These are phyloP conservation scores for Boletus albobrunnescens DNA, from an alignment of 1,284 basidiomycete genomes.

Conservation along the genomic window DNA sequence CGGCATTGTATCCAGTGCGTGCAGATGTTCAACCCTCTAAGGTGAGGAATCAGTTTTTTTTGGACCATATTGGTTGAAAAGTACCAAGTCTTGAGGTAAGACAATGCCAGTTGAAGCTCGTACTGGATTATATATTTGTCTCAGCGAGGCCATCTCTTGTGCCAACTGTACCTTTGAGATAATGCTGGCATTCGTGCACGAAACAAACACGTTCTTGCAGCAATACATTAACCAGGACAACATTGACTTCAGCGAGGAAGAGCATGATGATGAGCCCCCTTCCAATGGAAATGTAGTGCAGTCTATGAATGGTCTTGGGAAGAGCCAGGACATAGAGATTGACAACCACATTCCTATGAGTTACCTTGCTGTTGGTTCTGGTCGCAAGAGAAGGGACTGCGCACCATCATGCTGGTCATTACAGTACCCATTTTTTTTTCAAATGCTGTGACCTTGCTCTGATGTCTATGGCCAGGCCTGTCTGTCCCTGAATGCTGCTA, in stretches of 20 bases:
- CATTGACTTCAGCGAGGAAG: conserved; percentile 95
- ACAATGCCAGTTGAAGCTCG: conserved; percentile 89
- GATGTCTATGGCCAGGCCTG: no score
- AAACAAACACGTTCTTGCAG: conserved; percentile 89
- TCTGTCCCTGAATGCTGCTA: no score
- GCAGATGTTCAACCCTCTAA: conserved; percentile 95
- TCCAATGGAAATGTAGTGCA: conserved; percentile 30
- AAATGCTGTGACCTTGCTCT: no score
- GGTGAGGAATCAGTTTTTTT: conserved; percentile 39
- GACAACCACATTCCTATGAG: no score
- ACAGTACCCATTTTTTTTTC: no score
- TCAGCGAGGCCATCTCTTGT: conserved; percentile 95
- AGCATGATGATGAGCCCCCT: conserved; percentile 46
- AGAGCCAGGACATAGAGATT: conserved; percentile 62
- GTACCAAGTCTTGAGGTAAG: conserved; percentile 88
- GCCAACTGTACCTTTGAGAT: conserved; percentile 96
- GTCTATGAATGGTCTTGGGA: conserved; percentile 37
- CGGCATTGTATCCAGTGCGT: conserved; percentile 98
- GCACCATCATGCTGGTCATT: no score
- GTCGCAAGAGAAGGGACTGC: no score
- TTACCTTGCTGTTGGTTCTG: no score
- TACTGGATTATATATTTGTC: conserved; percentile 96
- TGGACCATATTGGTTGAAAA: conserved; percentile 84
- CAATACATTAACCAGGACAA: conserved; percentile 99
- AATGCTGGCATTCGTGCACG: conserved; percentile 88